Evolutionary conservation across 257 asterid genomes (phyloP).

Genomic region (Agastache rugosa): DNA sequence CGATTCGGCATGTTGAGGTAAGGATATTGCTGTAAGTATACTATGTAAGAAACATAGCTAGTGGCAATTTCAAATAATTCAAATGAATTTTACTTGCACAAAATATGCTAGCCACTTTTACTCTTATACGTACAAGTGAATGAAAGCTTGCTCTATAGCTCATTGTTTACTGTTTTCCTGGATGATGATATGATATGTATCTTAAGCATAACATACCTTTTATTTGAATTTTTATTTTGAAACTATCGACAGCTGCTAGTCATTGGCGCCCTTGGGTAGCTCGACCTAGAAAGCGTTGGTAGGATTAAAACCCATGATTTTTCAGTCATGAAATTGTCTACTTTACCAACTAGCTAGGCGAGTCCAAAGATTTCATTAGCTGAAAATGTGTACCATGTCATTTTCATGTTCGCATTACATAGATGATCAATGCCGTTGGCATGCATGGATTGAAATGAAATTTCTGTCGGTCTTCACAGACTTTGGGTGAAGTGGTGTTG

Average conservation of each 20-base stretch:
- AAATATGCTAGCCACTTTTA: background rate
- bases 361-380: slow-evolving; percentile 11
- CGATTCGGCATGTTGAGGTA: background rate
- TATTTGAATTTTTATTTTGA: background rate
- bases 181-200: slow-evolving; percentile 1
- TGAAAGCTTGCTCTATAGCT: background rate
- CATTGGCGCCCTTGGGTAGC: background rate
- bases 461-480: background rate
- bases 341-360: background rate
- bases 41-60: slow-evolving; percentile 6
- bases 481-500: background rate
- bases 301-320: background rate
- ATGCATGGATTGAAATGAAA: slow-evolving; percentile 9
- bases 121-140: background rate
- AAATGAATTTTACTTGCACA: background rate
- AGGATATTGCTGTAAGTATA: background rate
- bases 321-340: background rate
- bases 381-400: background rate
- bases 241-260: background rate
- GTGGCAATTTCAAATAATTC: background rate
- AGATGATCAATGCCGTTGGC: background rate
- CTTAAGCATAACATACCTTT: background rate
- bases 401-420: slow-evolving; percentile 4
- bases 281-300: background rate
- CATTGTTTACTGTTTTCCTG: background rate